Evolutionary conservation across 768 basidiomycete species (phyloP), one percentile per base, ranked within the genome.

Genomic region (Amanita phalloides): DNA sequence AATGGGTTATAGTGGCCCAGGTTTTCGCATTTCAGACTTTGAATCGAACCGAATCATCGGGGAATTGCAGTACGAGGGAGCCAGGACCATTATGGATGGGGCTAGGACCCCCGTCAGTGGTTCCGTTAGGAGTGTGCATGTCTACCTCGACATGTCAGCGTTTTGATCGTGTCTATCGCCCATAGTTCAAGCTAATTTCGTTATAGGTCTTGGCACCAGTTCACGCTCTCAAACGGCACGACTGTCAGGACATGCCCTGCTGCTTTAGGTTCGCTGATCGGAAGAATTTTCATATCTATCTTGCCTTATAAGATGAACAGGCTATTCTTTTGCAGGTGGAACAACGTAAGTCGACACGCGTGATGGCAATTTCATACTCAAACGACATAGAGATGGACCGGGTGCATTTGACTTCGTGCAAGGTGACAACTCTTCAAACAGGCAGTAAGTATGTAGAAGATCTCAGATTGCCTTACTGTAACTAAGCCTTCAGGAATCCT

Each of bases 391-490:
- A n/a, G 87, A 90, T 64, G 86, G 88, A 0, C 86, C 88, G 3
- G 88, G 88, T 17, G 77, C 78, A 1, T 81, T 89, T 55, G 84
- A 88, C 63, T 90, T 89, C 56, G 66, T 81, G 30, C 87, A 89
- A 68, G 86, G 87, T 3, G 71, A 76, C 56, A 86, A 88, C 61
- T 73, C 77, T 20, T 77, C 81, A 3, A 61, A 61, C 13, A 64
- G 77, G 6, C 81, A 77, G 78, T 84, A 66, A 54, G 78, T 66
- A 43, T 52, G 37, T 41, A 43, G 26, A 55, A 21, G 11, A 28
- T 48, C 39, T 36, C 32, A 37, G n/a, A 14, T 41, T 14, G 25
- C 32, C 20, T 47, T 14, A 14, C 49, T 32, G 23, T 25, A 32
- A 21, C 23, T 49, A 25, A 48, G 51, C 37, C 36, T 21, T 42